Evolutionary conservation across 2,329 filamentous ascomycete species (phyloP).

Genomic region (Ophiostoma triangulosporum): DNA sequence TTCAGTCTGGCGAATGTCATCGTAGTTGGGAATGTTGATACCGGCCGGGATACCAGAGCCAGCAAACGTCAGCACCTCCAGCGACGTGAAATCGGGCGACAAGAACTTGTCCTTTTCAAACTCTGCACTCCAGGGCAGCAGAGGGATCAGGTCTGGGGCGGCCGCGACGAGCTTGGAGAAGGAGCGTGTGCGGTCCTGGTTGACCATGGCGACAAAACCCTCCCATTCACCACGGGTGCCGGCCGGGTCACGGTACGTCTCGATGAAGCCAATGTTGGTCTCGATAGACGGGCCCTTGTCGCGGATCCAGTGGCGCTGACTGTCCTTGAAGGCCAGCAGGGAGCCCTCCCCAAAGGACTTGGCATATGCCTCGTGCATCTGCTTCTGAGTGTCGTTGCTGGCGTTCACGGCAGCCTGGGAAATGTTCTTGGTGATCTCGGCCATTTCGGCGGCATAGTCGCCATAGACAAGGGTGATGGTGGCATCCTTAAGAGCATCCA

Average conservation of each 20-base stretch:
- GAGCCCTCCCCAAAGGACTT: slow-evolving; percentile 64
- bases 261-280: slow-evolving; percentile 71
- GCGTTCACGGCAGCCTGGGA: slow-evolving; percentile 55
- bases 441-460: slow-evolving; percentile 61
- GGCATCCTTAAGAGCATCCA: slow-evolving; percentile 49
- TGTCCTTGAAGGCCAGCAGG: slow-evolving; percentile 65
- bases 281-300: slow-evolving; percentile 73
- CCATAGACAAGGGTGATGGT: slow-evolving; percentile 61
- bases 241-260: slow-evolving; percentile 73
- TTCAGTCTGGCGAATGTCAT: slow-evolving; percentile 65
- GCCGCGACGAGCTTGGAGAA: slow-evolving; percentile 75
- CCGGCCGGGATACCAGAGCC: slow-evolving; percentile 54
- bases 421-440: slow-evolving; percentile 50
- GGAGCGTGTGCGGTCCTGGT: slow-evolving; percentile 76
- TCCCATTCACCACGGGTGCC: slow-evolving; percentile 77
- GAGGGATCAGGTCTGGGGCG: slow-evolving; percentile 71
- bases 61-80: slow-evolving; percentile 79
- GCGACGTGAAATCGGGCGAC: slow-evolving; percentile 86
- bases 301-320: slow-evolving; percentile 68
- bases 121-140: slow-evolving; percentile 73
- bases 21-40: slow-evolving; percentile 59
- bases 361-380: slow-evolving; percentile 61
- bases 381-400: slow-evolving; percentile 59
- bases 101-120: slow-evolving; percentile 97
- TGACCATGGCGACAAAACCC: slow-evolving; percentile 72